Conservation (phyloP, 208 protist species). For the Trypanosoma platydactyli region DNA sequence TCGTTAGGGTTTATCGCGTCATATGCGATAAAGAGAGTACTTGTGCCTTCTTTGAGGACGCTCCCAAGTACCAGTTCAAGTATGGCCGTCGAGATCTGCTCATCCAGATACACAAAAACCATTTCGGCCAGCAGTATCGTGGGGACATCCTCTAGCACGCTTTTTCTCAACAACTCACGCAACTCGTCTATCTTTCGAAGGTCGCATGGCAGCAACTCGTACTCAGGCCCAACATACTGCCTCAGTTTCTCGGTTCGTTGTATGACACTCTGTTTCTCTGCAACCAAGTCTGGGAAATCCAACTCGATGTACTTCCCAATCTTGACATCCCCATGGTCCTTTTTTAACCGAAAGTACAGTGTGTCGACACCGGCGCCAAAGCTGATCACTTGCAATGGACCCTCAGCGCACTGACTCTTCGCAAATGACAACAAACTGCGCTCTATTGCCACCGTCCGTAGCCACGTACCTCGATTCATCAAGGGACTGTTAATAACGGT, state of each 20-base stretch:
- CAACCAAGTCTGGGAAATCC: conserved; percentile 80
- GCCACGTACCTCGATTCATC: conserved; percentile 91
- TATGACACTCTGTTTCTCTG: conserved; percentile 71
- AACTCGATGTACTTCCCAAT: conserved; percentile 76
- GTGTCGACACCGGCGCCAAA: conserved; percentile 89
- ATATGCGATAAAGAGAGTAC: conserved; percentile 72
- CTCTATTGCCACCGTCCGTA: conserved; percentile 84
- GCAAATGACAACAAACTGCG: conserved; percentile 68
- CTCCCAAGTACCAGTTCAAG: conserved; percentile 52
- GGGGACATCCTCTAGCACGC: conserved; percentile 44
- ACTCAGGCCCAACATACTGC: conserved; percentile 42
- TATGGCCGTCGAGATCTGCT: conserved; percentile 57
- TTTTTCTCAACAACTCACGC: conserved; percentile 42
- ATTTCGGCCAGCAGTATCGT: conserved; percentile 88
- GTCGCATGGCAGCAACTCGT: conserved; percentile 59
- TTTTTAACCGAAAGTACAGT: conserved; percentile 84
- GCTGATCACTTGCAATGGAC: conserved; percentile 83
- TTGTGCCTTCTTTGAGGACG: conserved; percentile 45
- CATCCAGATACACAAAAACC: conserved; percentile 91
- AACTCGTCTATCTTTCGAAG: conserved; percentile 56
- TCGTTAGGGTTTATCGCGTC: conserved; percentile 87
- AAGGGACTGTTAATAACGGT: conserved; percentile 90
- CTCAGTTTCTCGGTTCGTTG: conserved; percentile 38
- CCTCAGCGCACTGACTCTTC: conserved; percentile 22
- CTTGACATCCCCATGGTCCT: conserved; percentile 52